These are phyloP conservation scores for Pyrrhoderma lamaoense DNA, from an alignment of 1,284 basidiomycete genomes.

Conservation along the genomic window DNA sequence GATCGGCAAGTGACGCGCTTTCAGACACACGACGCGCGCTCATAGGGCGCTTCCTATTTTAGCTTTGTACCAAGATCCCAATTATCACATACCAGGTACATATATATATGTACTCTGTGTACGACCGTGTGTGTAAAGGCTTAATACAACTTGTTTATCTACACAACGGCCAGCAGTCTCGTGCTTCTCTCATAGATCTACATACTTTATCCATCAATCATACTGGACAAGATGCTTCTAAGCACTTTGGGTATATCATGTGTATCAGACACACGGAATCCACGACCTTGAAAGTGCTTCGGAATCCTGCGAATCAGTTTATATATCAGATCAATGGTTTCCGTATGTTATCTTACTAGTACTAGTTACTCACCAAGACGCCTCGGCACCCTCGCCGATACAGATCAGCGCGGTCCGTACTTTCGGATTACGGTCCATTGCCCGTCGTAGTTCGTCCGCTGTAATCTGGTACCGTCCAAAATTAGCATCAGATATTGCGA, in stretches of 20 bases:
- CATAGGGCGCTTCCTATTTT: too few relatives aligned
- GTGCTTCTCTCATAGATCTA: too few relatives aligned
- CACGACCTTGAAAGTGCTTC: constrained; percentile 43
- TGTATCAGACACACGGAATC: constrained; percentile 42
- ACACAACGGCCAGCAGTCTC: too few relatives aligned
- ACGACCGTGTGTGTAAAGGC: too few relatives aligned
- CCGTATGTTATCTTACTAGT: not conserved
- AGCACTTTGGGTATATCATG: constrained; percentile 44
- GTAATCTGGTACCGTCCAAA: constrained; percentile 57
- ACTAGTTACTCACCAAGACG: constrained; percentile 39
- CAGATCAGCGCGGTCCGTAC: constrained; percentile 60
- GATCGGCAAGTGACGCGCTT: too few relatives aligned
- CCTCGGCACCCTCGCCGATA: constrained; percentile 62
- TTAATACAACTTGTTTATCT: too few relatives aligned
- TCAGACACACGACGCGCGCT: too few relatives aligned
- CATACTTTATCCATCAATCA: constrained; percentile 35
- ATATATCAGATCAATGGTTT: not conserved
- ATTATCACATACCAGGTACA: too few relatives aligned
- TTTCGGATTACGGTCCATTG: constrained; percentile 54
- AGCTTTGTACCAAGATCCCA: too few relatives aligned
- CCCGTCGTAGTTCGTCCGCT: constrained; percentile 46
- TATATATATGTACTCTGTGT: too few relatives aligned
- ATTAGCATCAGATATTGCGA: constrained; percentile 62
- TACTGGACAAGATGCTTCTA: constrained; percentile 42
- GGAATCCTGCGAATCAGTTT: constrained; percentile 40